A percentile compares a stretch with the other conserved stretches of the same genome.
These are phyloP conservation scores for Zoysia matrella DNA, from an alignment of 202 grass and related monocot genomes.

Conservation along the genomic window DNA sequence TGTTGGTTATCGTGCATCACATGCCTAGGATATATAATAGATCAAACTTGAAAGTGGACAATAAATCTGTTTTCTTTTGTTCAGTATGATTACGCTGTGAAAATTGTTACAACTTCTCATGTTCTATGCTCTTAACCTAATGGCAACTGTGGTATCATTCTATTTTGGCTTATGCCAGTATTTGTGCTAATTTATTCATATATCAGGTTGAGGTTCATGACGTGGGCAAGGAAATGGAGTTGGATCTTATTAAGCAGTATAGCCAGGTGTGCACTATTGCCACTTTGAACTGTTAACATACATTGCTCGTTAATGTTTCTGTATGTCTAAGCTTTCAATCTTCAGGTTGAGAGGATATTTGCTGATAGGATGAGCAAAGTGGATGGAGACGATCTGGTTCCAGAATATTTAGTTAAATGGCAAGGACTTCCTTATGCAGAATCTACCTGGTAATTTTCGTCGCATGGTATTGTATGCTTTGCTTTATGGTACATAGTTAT, in stretches of 20 bases:
- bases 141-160: conserved; percentile 6
- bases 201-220: conserved; percentile 96
- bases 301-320: conserved; percentile 7
- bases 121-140: not conserved
- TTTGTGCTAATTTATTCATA: conserved; percentile 39
- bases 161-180: not conserved
- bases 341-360: conserved; percentile 99
- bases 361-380: conserved; percentile 90
- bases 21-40: conserved; percentile 19
- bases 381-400: conserved; percentile 80
- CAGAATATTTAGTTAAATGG: conserved; percentile 99
- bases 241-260: conserved; percentile 98
- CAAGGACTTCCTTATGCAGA: conserved; percentile 99
- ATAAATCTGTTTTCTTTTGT: conserved; percentile 18
- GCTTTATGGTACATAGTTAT: not conserved
- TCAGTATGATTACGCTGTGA: conserved; percentile 3
- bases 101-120: not conserved
- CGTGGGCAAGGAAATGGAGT: conserved; percentile 98
- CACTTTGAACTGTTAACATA: conserved; percentile 27
- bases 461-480: not conserved
- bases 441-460: conserved; percentile 87
- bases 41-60: conserved; percentile 8
- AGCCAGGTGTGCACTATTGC: conserved; percentile 69
- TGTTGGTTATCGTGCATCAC: not conserved
- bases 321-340: conserved; percentile 53